These are phyloP conservation scores for Mycena pura DNA, from an alignment of 768 basidiomycete genomes.

Conservation along the genomic window DNA sequence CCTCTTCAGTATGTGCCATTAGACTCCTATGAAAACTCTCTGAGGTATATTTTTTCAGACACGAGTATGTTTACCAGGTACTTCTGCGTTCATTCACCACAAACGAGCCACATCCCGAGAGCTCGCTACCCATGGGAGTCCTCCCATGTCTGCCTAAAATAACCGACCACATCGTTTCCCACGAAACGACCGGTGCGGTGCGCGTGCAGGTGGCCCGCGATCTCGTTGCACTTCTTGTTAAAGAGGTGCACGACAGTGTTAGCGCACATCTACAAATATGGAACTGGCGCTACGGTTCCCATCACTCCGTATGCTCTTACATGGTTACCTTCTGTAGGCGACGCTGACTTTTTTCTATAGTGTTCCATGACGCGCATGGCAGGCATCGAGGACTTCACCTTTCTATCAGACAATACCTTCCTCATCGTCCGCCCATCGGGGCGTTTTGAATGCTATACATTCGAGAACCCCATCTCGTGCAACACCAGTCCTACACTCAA, in stretches of 20 bases:
- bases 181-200: slow-evolving; percentile 47
- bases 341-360: slow-evolving; percentile 32
- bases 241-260: slow-evolving; percentile 48
- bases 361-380: slow-evolving; percentile 47
- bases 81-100: slow-evolving; percentile 58
- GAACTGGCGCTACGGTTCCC: slow-evolving; percentile 52
- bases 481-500: slow-evolving; percentile 40
- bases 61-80: slow-evolving; percentile 52
- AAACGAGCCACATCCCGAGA: slow-evolving; percentile 57
- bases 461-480: slow-evolving; percentile 43
- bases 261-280: slow-evolving; percentile 58
- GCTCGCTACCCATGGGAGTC: slow-evolving; percentile 39
- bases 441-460: slow-evolving; percentile 56
- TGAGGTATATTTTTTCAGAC: slow-evolving; percentile 35
- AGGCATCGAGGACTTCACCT: slow-evolving; percentile 61
- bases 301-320: slow-evolving; percentile 48
- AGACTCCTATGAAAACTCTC: not conserved
- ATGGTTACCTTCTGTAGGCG: not conserved
- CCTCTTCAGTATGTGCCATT: slow-evolving; percentile 46
- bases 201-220: slow-evolving; percentile 54
- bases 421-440: slow-evolving; percentile 55
- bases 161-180: slow-evolving; percentile 29
- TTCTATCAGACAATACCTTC: slow-evolving; percentile 52
- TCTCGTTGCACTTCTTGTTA: slow-evolving; percentile 56
- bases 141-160: slow-evolving; percentile 48